Evolutionary conservation across 164 flowering plant genomes (phyloP), one percentile per base, ranked within the genome.

Genomic region (Vitis rotundifolia): DNA sequence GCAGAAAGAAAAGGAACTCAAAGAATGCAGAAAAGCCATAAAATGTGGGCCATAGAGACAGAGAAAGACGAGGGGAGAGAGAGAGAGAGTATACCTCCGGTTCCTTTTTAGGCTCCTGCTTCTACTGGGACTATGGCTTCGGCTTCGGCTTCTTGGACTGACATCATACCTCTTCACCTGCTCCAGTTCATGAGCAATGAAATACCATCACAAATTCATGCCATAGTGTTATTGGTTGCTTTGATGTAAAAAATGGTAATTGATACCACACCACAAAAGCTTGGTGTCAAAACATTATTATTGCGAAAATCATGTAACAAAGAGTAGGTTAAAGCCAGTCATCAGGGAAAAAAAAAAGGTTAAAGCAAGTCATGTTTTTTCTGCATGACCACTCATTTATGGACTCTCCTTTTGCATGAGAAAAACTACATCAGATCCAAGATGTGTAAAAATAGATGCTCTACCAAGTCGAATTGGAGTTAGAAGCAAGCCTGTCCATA

Each of bases 81-180:
- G 19, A 16, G n/a, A 31, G 7, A 11, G 11, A 11, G 4, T 5
- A 7, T 66, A 82, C 87, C 87, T 84, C 63, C 81, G 58, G 22
- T 70, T 70, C 72, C 79, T 82, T 68, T 78, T 83, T 1, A 68
- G 71, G 59, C 82, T 82, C 68, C 87, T 77, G 78, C 87, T 83
- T 56, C 82, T 72, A 56, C 87, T 81, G 49, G 81, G 70, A 70
- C 89, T 81, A 69, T 85, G 58, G 68, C 83, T 77, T 11, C 76
- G 76, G 75, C 86, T 80, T 48, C 83, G 65, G 57, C 87, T 87
- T 3, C 80, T 79, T n/a, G 83, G 84, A 65, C 91, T 87, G 37
- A 77, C 70, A 44, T 90, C 92, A 70, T 82, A 78, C 66, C 75
- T 80, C 75, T 77, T 89, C 49, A 95, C 96, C 99, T 92, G 72